Base-by-base conservation (phyloP, 768 basidiomycete genomes). In the Russula dissimulans region DNA sequence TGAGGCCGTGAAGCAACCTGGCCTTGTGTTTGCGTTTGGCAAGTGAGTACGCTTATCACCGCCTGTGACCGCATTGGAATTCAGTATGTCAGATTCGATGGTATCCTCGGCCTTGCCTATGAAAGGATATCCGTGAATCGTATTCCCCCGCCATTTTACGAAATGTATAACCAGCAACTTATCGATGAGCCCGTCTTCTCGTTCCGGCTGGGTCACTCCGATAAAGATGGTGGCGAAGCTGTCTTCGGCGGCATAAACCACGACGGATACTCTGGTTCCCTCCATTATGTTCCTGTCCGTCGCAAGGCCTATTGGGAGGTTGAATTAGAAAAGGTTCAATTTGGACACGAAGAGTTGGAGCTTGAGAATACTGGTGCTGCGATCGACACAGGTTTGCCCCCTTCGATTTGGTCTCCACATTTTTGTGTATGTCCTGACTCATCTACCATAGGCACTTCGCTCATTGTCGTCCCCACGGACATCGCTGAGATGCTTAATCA, bases 261-360 rank as follows among this genome's bases (percentile, higher is more conserved):
- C 11, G 66, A 66, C 29, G 87, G 90, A 38, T 97, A 89, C 76
- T 81, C 72, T 5, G 97, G 97, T 71, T 77, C 85, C 69, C 80
- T 99, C 61, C 68, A 72, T 26, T 98, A 98, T 68, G 92, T 88
- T 34, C 95, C 97, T 53, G 79, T 99, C 54, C 86, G 95, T 67
- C 84, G 92, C 67, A 93, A 91, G 80, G 97, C 92, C 5, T 98
- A 97, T 75, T 97, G 95, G 95, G 95, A 98, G 74, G 92, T 98
- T 48, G 93, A 97, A 71, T 86, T 99, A 31, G 79, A 91, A 75
- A 85, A 86, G 71, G 78, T 99, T 62, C 67, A 75, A 4, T 95
- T 99, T 58, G 97, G 95, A 50, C 78, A 85, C 46, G 95, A 98
- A 49, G 81, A 78, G 43, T 81, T 98, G 47, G 92, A 97, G 65